Evolutionary conservation across 1,139 yeast genomes (phyloP), one percentile per base, ranked within the genome.

Genomic region (Geotrichum candidum): DNA sequence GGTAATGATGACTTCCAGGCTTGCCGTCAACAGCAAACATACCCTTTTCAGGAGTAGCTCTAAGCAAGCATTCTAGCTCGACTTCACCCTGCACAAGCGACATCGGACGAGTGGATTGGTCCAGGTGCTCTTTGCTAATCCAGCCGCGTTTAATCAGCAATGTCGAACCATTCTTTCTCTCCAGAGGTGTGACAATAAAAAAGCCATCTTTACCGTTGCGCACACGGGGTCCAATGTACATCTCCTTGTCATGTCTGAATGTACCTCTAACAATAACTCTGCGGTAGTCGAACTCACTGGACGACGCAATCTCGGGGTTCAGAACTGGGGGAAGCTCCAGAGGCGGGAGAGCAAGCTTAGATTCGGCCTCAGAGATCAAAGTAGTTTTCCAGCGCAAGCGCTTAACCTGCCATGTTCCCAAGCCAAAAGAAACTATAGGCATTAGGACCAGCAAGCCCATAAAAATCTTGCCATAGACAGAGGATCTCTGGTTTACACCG

Each of bases 401-500:
- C 68, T 84, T 78, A 52, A 90, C 86, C 76, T 94, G 99, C 99
- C 99, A 94, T 63, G 95, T 84, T 1, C 99, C 99, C 57, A 94
- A 78, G 48, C 85, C 87, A 72, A 94, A 90, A 10, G 96, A 84
- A 1, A 91, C 80, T 0, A 91, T 80, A 0, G 99, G 99, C 88
- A 96, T 94, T 29, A 94, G 84, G 53, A 90, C 69, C 61, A 75
- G 65, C 38, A 76, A 68, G 1, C 75, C 74, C 56, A 76, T 61
- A 27, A 74, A 66, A 15, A 67, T 46, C 29, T 69, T 38, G 76
- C 80, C 62, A 66, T 76, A 68, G 27, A 57, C 29, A 23, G 61
- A 51, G 9, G 61, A 51, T 45, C 64, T 51, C 25, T 59, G 59
- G 53, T 59, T 59, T 71, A 78, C 67, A 74, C 73, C 64, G 73